Conservation (phyloP, 352 stramenopile genomes). For the Phytophthora sp. region DNA sequence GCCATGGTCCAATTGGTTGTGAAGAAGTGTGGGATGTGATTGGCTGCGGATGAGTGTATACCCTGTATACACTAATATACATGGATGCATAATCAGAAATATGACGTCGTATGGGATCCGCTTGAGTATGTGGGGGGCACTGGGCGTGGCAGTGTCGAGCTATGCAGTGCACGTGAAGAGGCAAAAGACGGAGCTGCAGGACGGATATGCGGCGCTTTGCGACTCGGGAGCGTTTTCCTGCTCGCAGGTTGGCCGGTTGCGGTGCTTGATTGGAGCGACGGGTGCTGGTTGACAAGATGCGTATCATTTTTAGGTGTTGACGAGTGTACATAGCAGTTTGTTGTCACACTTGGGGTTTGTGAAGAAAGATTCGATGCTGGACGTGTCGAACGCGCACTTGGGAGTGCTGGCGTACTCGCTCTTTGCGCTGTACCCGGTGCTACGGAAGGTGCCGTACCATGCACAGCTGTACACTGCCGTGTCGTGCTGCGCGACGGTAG, state of each 20-base stretch:
- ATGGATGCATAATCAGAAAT: no score
- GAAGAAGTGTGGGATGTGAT: no score
- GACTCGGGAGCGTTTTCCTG: constrained; percentile 62
- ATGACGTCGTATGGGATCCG: constrained; percentile 1
- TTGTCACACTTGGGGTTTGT: constrained; percentile 52
- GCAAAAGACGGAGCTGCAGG: constrained; percentile 43
- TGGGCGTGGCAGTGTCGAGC: constrained; percentile 33
- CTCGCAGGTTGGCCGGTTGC: constrained; percentile 41
- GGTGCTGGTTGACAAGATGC: not conserved
- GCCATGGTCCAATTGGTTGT: constrained; percentile 21
- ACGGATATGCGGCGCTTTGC: constrained; percentile 59
- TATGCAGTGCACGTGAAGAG: constrained; percentile 62
- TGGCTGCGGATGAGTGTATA: constrained; percentile 6
- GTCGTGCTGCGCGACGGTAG: constrained; percentile 42
- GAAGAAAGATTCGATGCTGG: constrained; percentile 42
- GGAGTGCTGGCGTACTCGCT: constrained; percentile 52
- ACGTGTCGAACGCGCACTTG: constrained; percentile 57
- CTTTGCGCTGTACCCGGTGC: constrained; percentile 55
- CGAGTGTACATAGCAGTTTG: constrained; percentile 61
- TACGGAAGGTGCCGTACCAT: constrained; percentile 45
- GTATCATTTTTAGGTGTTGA: constrained; percentile 47
- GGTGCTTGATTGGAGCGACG: no score
- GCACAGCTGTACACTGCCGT: constrained; percentile 54
- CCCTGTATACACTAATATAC: no score
- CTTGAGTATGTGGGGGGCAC: constrained; percentile 31